A percentile compares a stretch with the other conserved stretches of the same genome.
phyloP scores from a whole-genome alignment of 768 basidiomycete species.

The Porphyrellus cyaneotinctus region DNA sequence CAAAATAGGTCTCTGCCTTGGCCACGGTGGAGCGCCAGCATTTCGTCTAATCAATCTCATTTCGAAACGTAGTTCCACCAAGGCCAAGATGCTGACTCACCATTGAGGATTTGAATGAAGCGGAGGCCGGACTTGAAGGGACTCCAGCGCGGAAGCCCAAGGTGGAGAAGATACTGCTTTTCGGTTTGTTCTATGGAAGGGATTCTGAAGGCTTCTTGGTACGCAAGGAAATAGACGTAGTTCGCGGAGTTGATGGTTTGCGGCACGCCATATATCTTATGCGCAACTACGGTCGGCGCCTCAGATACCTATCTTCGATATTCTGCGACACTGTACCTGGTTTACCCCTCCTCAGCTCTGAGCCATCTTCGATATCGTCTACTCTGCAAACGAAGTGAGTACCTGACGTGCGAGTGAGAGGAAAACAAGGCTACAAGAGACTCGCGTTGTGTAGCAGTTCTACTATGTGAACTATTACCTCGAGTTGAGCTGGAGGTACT shows the following conservation, averaged over 20 bases:
- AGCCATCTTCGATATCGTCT: constrained; percentile 95
- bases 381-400: constrained; percentile 48
- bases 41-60: constrained; percentile 43
- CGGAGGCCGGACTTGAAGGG: constrained; percentile 33
- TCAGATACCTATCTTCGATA: background rate
- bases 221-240: constrained; percentile 95
- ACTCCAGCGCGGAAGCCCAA: constrained; percentile 4
- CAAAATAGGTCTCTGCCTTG: constrained; percentile 92
- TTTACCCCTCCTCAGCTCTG: constrained; percentile 77
- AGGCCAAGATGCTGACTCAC: constrained; percentile 35
- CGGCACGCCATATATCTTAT: constrained; percentile 94
- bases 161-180: constrained; percentile 38
- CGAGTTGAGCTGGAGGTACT: constrained; percentile 71
- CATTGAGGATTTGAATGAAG: constrained; percentile 71
- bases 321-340: constrained; percentile 51
- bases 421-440: constrained; percentile 59
- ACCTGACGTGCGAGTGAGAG: background rate
- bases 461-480: constrained; percentile 72
- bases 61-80: background rate
- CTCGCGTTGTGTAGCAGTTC: constrained; percentile 93
- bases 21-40: constrained; percentile 84
- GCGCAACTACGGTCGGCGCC: constrained; percentile 57
- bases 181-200: constrained; percentile 6
- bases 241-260: constrained; percentile 97
- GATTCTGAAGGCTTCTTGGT: constrained; percentile 63